Evolutionary conservation across 2,329 filamentous ascomycete species (phyloP).

Genomic region (Aspergillus sclerotialis): DNA sequence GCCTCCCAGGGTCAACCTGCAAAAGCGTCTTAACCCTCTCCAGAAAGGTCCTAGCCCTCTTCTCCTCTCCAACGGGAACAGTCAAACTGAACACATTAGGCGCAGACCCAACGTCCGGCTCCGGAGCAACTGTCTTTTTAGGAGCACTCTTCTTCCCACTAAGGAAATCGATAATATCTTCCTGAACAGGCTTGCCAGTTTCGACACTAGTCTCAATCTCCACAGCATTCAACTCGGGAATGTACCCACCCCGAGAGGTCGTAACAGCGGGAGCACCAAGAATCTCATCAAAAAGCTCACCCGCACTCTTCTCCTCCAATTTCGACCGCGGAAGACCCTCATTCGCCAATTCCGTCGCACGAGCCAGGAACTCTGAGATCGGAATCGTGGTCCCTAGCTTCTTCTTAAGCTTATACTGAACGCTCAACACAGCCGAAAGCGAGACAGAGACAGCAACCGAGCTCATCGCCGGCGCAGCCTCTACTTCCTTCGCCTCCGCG

Average conservation of each 20-base stretch:
- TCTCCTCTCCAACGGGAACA: conserved; percentile 73
- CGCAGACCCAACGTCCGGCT: conserved; percentile 42
- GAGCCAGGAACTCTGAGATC: conserved; percentile 76
- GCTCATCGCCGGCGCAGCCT: conserved; percentile 24
- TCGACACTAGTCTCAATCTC: conserved; percentile 20
- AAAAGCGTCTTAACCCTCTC: conserved; percentile 78
- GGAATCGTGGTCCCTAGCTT: conserved; percentile 75
- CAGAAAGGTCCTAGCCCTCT: conserved; percentile 72
- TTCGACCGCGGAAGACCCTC: conserved; percentile 68
- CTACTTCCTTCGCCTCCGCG: conserved; percentile 17
- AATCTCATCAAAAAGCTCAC: conserved; percentile 85
- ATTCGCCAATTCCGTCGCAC: conserved; percentile 81
- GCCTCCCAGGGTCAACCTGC: conserved; percentile 68
- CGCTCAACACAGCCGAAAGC: conserved; percentile 67
- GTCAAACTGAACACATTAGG: conserved; percentile 75
- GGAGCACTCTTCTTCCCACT: conserved; percentile 37
- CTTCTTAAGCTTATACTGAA: conserved; percentile 72
- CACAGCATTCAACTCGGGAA: conserved; percentile 62
- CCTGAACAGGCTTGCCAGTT: conserved; percentile 37
- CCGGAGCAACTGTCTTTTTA: conserved; percentile 23
- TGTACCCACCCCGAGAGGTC: conserved; percentile 56
- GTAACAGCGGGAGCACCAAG: conserved; percentile 52
- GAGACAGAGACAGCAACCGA: conserved; percentile 67
- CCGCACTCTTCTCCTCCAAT: conserved; percentile 58
- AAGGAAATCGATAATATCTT: conserved; percentile 82